phyloP scores from a whole-genome alignment of 228 moss, liverwort and hornwort species.

The Sphagnum fallax region DNA sequence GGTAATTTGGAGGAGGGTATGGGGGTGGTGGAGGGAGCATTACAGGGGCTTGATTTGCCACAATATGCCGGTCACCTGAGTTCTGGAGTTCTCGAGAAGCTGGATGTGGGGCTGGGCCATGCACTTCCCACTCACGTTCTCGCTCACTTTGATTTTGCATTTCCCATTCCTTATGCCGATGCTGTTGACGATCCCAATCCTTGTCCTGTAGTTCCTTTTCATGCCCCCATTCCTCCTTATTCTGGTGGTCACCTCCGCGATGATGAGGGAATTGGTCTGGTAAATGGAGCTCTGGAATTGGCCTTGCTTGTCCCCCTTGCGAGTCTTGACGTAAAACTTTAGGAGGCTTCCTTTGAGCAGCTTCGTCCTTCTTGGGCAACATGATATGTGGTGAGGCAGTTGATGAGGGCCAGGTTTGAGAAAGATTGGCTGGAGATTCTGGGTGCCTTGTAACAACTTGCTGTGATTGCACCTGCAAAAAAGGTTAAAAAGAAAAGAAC shows the following conservation, averaged over 20 bases:
- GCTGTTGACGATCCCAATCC: conserved; percentile 23
- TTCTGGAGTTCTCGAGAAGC: conserved; percentile 24
- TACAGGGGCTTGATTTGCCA: conserved; percentile 20
- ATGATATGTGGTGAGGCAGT: not conserved
- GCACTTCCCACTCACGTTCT: not conserved
- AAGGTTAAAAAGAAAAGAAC: too few relatives aligned
- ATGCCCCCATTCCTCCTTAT: conserved; percentile 16
- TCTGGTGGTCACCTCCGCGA: conserved; percentile 20
- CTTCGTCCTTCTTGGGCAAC: conserved; percentile 40
- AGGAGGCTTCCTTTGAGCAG: conserved; percentile 38
- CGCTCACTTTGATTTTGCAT: conserved; percentile 33
- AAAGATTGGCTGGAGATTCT: conserved; percentile 5
- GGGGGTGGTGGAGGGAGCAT: conserved; percentile 49
- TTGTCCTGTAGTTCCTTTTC: conserved; percentile 21
- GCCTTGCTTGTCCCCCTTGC: conserved; percentile 27
- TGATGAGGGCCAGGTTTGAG: not conserved
- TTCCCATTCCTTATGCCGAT: conserved; percentile 37
- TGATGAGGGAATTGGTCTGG: conserved; percentile 49
- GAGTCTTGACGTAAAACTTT: conserved; percentile 36
- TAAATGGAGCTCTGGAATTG: conserved; percentile 44
- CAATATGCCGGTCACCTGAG: conserved; percentile 26
- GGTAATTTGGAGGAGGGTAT: conserved; percentile 63
- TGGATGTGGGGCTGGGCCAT: conserved; percentile 9
- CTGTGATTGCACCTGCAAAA: conserved; percentile 24
- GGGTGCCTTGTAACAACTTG: conserved; percentile 22